Conservation (phyloP, 306 rosid genomes). For the cucumber (Cucumis sativus) region Cucumber_9930_V3 NC_026660.2:25548501-25549000, state of each 20-base stretch:
- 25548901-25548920: constrained; percentile 11
- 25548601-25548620: too few relatives aligned
- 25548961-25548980: constrained; percentile 27
- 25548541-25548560: too few relatives aligned
- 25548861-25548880: constrained; percentile 5
- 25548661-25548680: not conserved
- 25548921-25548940: constrained; percentile 7
- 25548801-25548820: not conserved
- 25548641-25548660: too few relatives aligned
- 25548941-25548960: not conserved
- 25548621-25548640: too few relatives aligned
- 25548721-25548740: not conserved
- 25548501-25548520: too few relatives aligned
- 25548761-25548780: not conserved
- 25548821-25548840: not conserved
- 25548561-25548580: too few relatives aligned
- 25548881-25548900: constrained; percentile 1
- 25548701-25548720: not conserved
- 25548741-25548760: not conserved
- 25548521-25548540: too few relatives aligned
- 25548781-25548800: not conserved
- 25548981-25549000: constrained; percentile 23
- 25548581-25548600: too few relatives aligned
- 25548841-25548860: not conserved
- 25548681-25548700: not conserved